Percentiles rank a stretch among this genome's conserved stretches.
phyloP scores from a whole-genome alignment of 257 asterid genomes.

The Hygrophila difformis region DNA sequence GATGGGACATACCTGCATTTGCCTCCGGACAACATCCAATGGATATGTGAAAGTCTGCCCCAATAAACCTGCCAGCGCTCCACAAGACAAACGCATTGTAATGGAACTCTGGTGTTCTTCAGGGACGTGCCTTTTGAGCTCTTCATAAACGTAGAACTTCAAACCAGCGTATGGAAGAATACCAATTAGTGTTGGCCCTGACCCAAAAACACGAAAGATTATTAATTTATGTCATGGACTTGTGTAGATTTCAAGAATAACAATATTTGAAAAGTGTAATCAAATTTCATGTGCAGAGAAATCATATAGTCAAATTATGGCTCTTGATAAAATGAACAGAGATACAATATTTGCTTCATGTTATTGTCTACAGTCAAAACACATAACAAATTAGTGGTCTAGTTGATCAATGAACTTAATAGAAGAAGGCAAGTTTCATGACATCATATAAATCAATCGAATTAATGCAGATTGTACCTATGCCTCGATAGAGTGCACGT shows the following conservation, averaged over 20 bases:
- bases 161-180: conserved; percentile 96
- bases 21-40: conserved; percentile 88
- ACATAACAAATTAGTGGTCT: background rate
- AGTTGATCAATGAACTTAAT: background rate
- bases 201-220: background rate
- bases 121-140: conserved; percentile 73
- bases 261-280: background rate
- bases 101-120: conserved; percentile 80
- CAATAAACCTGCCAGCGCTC: conserved; percentile 91
- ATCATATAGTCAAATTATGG: too few species aligned
- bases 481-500: conserved; percentile 84
- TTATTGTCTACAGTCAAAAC: background rate
- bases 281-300: too few species aligned
- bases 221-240: background rate
- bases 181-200: conserved; percentile 93
- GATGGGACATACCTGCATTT: conserved; percentile 78
- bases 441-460: background rate
- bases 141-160: conserved; percentile 84
- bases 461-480: conserved; percentile 45
- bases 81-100: conserved; percentile 75
- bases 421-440: background rate
- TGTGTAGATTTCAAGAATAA: background rate
- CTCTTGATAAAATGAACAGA: too few species aligned
- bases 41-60: conserved; percentile 97
- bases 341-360: background rate